Conservation (phyloP, 2,329 filamentous ascomycete species). For the Ophiocordyceps unilateralis region DNA sequence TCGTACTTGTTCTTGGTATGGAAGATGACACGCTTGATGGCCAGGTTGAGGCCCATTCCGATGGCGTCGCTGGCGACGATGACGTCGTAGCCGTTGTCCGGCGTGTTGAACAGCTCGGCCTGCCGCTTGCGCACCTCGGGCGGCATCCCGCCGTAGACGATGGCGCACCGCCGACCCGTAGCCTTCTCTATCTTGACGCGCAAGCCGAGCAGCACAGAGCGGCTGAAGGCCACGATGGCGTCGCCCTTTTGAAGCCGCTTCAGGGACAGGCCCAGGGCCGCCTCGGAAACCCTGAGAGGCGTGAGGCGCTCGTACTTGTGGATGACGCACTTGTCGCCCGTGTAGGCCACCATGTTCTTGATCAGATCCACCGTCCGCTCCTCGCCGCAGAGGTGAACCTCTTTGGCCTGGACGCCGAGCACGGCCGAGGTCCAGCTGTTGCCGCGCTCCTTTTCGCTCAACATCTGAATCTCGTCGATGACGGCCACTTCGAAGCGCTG, state of each 20-base stretch:
- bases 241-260: constrained; percentile 68
- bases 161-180: constrained; percentile 69
- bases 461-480: constrained; percentile 98
- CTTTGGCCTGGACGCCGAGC: constrained; percentile 69
- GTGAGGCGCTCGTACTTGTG: constrained; percentile 75
- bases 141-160: constrained; percentile 82
- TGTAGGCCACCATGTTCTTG: constrained; percentile 54
- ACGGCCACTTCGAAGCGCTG: constrained; percentile 66
- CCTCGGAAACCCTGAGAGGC: constrained; percentile 47
- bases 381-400: constrained; percentile 89
- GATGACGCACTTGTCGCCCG: constrained; percentile 68
- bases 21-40: constrained; percentile 80
- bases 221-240: constrained; percentile 74
- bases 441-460: constrained; percentile 60
- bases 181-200: constrained; percentile 59
- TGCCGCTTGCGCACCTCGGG: constrained; percentile 88
- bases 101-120: constrained; percentile 85
- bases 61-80: constrained; percentile 90
- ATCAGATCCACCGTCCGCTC: constrained; percentile 67
- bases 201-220: constrained; percentile 63
- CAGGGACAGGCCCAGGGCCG: constrained; percentile 47
- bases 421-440: constrained; percentile 92
- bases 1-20: constrained; percentile 61
- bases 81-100: constrained; percentile 87
- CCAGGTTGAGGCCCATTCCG: constrained; percentile 91